Base-by-base conservation (phyloP, 1,284 basidiomycete genomes). In the Entoloma clypeatum region DNA sequence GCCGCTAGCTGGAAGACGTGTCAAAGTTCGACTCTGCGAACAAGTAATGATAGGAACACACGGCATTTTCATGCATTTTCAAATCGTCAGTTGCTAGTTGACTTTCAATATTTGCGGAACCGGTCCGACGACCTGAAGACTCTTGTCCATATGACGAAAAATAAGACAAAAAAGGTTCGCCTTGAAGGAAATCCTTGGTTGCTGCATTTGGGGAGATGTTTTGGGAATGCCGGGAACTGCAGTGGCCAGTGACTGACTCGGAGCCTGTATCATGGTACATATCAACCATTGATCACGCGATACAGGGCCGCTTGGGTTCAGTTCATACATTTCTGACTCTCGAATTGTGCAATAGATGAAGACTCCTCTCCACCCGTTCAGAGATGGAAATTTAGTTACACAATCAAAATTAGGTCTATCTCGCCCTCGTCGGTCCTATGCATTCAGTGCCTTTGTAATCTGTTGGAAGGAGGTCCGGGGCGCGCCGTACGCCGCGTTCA, bases 401-500 rank as follows among this genome's bases (percentile, higher is more conserved):
- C n/a, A 51, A 71, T 63, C 30, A 62, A 64, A 23, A n/a, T n/a
- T n/a, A n/a, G n/a, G n/a, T n/a, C n/a, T n/a, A 48, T 45, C n/a
- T 43, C 26, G 4, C 71, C 72, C 25, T 63, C 49, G 48, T 77
- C 72, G n/a, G n/a, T n/a, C n/a, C n/a, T n/a, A n/a, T n/a, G n/a
- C n/a, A n/a, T n/a, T n/a, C n/a, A n/a, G n/a, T n/a, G n/a, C 73
- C 75, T 5, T 57, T 69, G 50, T 83, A 85, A 52, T 76, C 65
- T 27, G 63, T 57, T 5, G 82, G 83, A 3, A 90, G 64, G 28
- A 90, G 61, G 43, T 77, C 75, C 9, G 81, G 75, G n/a, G 71
- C 84, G 36, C 65, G 64, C 48, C 81, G 66, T 8, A 79, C 69
- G 11, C 86, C 87, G 26, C 83, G 71, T 58, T 90, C 86, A 48